Conservation (phyloP, 164 flowering plant genomes). For the Magnolia changhungtana region DNA sequence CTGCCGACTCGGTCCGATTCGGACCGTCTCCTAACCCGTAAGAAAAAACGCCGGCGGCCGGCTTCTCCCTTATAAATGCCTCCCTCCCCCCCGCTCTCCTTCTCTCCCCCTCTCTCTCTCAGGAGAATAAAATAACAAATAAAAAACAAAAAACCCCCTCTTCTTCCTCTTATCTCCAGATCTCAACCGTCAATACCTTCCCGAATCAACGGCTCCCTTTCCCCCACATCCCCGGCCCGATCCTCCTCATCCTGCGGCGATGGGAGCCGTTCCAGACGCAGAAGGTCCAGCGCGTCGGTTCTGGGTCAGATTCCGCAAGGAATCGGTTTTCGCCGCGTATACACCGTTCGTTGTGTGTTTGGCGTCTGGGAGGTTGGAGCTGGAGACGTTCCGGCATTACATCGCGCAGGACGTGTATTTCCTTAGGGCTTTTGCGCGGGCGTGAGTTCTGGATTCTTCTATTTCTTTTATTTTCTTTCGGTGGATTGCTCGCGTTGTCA, state of each 20-base stretch:
- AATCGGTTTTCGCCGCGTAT: slow-evolving; percentile 54
- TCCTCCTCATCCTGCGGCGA: background rate
- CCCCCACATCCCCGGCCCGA: background rate
- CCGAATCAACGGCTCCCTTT: background rate
- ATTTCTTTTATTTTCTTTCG: background rate
- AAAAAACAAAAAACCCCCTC: background rate
- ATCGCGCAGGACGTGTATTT: slow-evolving; percentile 78
- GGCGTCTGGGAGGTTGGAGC: slow-evolving; percentile 62
- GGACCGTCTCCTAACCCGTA: background rate
- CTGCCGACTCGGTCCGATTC: background rate
- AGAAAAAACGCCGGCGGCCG: background rate
- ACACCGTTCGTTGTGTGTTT: slow-evolving; percentile 68
- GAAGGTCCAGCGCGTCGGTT: slow-evolving; percentile 49
- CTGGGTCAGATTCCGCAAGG: slow-evolving; percentile 67
- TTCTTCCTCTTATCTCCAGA: background rate
- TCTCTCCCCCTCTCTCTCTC: too few relatives aligned
- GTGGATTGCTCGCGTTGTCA: background rate
- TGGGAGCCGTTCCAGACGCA: slow-evolving; percentile 16
- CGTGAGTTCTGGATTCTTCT: slow-evolving; percentile 43
- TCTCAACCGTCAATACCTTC: background rate
- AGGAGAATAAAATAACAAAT: too few relatives aligned
- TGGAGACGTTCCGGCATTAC: slow-evolving; percentile 70
- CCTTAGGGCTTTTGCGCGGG: slow-evolving; percentile 72
- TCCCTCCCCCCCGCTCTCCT: too few relatives aligned
- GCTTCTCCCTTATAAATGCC: too few relatives aligned